Evolutionary conservation across 257 asterid species (phyloP), one percentile per base, ranked within the genome.

Genomic region (Nicotiana benthamiana): DNA sequence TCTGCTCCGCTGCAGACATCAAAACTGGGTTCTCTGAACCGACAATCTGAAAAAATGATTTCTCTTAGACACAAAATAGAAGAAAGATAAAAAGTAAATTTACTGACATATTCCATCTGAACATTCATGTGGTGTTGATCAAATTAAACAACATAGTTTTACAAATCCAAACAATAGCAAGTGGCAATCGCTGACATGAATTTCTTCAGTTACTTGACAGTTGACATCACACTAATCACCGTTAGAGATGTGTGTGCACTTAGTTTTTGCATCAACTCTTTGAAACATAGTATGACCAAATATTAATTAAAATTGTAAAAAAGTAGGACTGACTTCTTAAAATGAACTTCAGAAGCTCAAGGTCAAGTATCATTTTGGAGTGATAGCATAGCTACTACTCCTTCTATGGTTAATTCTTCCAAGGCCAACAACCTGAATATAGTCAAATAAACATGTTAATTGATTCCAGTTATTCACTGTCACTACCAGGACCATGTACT

Each of bases 1-100:
- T 96, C 89, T 96, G 98, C 88, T 94, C 97, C 6, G 98, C 98
- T 79, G 97, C 97, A 80, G 99, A 94, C 97, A 92, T 91, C 89
- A 96, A 51, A 54, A 91, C 98, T 1, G 97, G 98, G 82, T 92
- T 96, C 85, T 96, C 99, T 80, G 99, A 93, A 83, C 99, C 99
- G 84, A 96, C 97, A 86, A 94, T 96, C 99, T 96, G 82, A 75
- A 64, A 64, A 68, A 40, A 81, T 66, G 56, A 79, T 26, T 83
- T 75, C 79, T 52, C 83, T 89, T 87, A 86, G 88, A 60, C 20
- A 75, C 20, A 72, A 9, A 72, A 43, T 43, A 67, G 28, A 61
- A 5, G 28, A 26, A 60, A 70, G 3, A 30, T 16, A 15, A 26
- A 72, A 62, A 5, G 28, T 5, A 26, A 7, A 43, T 70, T 70